A percentile compares a stretch with the other conserved stretches of the same genome.
phyloP scores from a whole-genome alignment of 2,329 filamentous ascomycete species.

The Thielaviopsis cerberus region DNA sequence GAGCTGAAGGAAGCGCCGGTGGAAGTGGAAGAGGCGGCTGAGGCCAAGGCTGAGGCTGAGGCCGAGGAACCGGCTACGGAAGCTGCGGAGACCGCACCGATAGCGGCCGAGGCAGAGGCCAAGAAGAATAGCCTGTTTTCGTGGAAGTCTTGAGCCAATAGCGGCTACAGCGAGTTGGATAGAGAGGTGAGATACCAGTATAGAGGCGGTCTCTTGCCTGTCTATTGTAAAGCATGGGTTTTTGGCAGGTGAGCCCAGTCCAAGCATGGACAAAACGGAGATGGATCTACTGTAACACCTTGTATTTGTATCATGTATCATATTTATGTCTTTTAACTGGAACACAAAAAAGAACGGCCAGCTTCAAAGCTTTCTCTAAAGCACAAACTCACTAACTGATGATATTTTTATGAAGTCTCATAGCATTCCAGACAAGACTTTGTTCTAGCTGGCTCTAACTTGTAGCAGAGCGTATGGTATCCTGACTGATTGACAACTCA shows the following conservation, averaged over 20 bases:
- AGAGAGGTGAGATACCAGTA: not conserved
- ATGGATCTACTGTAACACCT: constrained; percentile 8
- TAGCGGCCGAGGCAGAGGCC: not conserved
- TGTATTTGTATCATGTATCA: constrained; percentile 12
- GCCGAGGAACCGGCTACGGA: constrained; percentile 12
- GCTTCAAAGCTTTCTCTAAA: not conserved
- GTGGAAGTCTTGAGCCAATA: constrained; percentile 2
- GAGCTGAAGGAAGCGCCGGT: not conserved
- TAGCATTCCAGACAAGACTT: not conserved
- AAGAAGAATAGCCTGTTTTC: constrained; percentile 7
- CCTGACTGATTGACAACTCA: not conserved
- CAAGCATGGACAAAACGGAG: not conserved
- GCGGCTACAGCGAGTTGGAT: not conserved
- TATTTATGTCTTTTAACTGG: constrained; percentile 4
- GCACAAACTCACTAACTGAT: not conserved
- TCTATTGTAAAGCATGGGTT: not conserved
- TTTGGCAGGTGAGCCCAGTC: not conserved
- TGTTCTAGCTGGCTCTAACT: not conserved
- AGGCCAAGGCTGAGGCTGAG: not conserved
- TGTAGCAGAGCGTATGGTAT: not conserved
- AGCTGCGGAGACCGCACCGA: constrained; percentile 3
- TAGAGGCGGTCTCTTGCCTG: not conserved
- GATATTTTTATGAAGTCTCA: not conserved
- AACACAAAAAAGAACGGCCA: not conserved
- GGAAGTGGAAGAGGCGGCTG: constrained; percentile 10